Percentiles rank a stretch among this genome's conserved stretches.
Conservation (phyloP, 192 early-diverging fungal species). For the Gaertneriomyces sp. region DNA sequence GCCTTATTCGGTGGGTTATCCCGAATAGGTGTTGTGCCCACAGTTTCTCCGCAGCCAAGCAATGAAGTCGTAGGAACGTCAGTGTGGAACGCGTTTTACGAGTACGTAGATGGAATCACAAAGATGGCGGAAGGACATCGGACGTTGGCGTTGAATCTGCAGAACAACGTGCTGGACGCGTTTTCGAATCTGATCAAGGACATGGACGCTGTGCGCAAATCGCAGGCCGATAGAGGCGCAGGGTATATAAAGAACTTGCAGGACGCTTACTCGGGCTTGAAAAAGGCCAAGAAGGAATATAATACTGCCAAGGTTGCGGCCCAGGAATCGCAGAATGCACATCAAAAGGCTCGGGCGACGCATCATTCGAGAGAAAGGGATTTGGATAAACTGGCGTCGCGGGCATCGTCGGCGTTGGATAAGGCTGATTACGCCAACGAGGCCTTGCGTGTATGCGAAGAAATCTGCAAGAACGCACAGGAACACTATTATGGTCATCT, state of each 20-base stretch:
- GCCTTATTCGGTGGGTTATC: too few relatives aligned
- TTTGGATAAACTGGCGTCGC: slow-evolving; percentile 36
- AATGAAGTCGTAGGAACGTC: too few relatives aligned
- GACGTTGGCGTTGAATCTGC: slow-evolving; percentile 32
- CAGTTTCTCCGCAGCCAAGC: too few relatives aligned
- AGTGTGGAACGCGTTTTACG: slow-evolving; percentile 33
- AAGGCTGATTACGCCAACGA: slow-evolving; percentile 40
- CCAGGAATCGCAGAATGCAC: slow-evolving; percentile 28
- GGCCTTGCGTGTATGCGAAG: slow-evolving; percentile 32
- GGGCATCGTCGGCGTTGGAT: slow-evolving; percentile 31
- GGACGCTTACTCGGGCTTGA: slow-evolving; percentile 33
- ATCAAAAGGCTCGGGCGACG: slow-evolving; percentile 21
- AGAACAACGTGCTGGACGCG: slow-evolving; percentile 37
- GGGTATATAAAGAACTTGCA: slow-evolving; percentile 31
- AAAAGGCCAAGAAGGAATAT: slow-evolving; percentile 38
- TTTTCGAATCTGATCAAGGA: slow-evolving; percentile 35
- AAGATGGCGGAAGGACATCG: slow-evolving; percentile 36
- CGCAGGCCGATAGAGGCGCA: slow-evolving; percentile 37
- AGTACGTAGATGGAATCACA: slow-evolving; percentile 32
- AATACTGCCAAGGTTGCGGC: slow-evolving; percentile 22
- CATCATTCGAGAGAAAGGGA: slow-evolving; percentile 32
- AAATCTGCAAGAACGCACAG: slow-evolving; percentile 34
- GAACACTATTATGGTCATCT: slow-evolving; percentile 41
- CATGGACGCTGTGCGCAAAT: slow-evolving; percentile 39
- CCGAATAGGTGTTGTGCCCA: too few relatives aligned